These are phyloP conservation scores for Leccinum subgranulosum DNA, from an alignment of 768 basidiomycete species.

Conservation along the genomic window DNA sequence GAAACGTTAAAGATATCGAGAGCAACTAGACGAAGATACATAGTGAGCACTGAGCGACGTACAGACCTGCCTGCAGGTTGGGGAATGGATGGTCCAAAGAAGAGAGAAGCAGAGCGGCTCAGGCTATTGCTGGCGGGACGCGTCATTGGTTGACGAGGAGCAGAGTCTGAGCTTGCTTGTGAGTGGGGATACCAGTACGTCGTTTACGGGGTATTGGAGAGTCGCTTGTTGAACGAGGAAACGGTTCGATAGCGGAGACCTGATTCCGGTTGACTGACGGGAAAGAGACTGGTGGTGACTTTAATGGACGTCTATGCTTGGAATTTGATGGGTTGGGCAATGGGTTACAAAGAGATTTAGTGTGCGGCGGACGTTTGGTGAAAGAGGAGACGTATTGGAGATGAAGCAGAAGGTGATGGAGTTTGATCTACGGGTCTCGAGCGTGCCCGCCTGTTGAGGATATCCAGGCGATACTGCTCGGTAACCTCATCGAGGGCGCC, in stretches of 20 bases:
- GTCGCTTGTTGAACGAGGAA: too few relatives aligned
- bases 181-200: conserved; percentile 15
- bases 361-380: background rate
- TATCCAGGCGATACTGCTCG: conserved; percentile 73
- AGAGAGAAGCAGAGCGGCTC: conserved; percentile 62
- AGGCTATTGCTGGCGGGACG: conserved; percentile 51
- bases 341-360: too few relatives aligned
- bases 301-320: too few relatives aligned
- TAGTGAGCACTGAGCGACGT: too few relatives aligned
- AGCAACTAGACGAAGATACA: too few relatives aligned
- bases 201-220: too few relatives aligned
- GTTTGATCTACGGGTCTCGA: conserved; percentile 59
- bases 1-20: too few relatives aligned
- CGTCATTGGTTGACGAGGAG: conserved; percentile 39
- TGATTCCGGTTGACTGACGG: too few relatives aligned
- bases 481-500: conserved; percentile 55
- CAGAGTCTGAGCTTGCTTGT: conserved; percentile 21
- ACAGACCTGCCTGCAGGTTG: too few relatives aligned
- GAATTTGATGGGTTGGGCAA: too few relatives aligned
- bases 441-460: conserved; percentile 71
- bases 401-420: conserved; percentile 38
- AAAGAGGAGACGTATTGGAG: conserved; percentile 16
- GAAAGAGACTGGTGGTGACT: too few relatives aligned
- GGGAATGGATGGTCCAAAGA: conserved; percentile 54
- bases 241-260: too few relatives aligned